These are phyloP conservation scores for Arabidopsis hybrid DNA, from an alignment of 441 rosid genomes.

Conservation along the genomic window DNA sequence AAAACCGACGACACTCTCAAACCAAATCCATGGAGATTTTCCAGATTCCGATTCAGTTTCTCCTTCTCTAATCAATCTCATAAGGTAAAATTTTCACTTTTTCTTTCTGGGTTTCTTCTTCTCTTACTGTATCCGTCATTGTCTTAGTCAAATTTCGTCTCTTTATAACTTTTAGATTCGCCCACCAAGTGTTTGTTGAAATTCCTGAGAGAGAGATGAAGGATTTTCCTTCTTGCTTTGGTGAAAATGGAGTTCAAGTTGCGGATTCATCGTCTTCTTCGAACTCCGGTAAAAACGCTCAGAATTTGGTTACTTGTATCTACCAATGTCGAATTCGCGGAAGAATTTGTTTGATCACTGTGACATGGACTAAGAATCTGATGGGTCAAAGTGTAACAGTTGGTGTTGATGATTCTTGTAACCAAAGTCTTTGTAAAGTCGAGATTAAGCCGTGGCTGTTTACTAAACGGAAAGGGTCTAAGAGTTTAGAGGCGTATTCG, in stretches of 20 bases:
- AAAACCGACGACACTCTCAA: constrained; percentile 42
- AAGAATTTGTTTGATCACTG: constrained; percentile 70
- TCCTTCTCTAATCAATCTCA: constrained; percentile 24
- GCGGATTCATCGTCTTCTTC: constrained; percentile 78
- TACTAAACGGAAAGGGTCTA: constrained; percentile 86
- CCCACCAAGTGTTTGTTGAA: constrained; percentile 36
- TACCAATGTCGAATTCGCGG: constrained; percentile 69
- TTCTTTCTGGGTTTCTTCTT: constrained; percentile 34
- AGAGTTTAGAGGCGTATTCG: constrained; percentile 67
- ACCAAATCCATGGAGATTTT: constrained; percentile 40
- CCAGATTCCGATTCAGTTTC: constrained; percentile 42
- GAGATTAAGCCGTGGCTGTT: constrained; percentile 95
- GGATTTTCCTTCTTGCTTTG: constrained; percentile 97
- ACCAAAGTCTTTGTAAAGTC: constrained; percentile 73
- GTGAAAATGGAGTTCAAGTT: constrained; percentile 91
- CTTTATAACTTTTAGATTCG: constrained; percentile 4
- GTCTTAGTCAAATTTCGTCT: not conserved
- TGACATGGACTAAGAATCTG: constrained; percentile 87
- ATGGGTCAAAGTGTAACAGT: constrained; percentile 89
- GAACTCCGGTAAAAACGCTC: constrained; percentile 61
- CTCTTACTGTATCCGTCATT: constrained; percentile 15
- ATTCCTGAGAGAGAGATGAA: constrained; percentile 57
- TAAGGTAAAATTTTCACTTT: constrained; percentile 27
- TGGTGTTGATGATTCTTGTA: constrained; percentile 67
- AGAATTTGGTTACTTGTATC: constrained; percentile 77